Conservation (phyloP, 2,329 filamentous ascomycete genomes). For the Harringtonia lauricola region DNA sequence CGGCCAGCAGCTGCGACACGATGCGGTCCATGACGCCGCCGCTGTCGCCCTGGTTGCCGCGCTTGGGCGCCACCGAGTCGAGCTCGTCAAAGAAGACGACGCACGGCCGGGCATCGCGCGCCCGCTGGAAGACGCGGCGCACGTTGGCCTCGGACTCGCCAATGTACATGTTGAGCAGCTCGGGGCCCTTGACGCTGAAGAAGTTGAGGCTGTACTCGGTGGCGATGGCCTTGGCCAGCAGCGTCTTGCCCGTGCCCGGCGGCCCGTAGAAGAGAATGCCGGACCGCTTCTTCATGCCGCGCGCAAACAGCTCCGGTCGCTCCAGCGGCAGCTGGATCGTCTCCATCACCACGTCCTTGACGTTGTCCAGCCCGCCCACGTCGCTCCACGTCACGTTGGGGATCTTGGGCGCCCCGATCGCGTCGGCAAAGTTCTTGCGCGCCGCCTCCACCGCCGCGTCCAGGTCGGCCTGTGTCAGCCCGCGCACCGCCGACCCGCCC, state of each 20-base stretch:
- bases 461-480: constrained; percentile 74
- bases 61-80: constrained; percentile 88
- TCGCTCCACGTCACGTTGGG: constrained; percentile 96
- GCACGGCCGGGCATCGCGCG: constrained; percentile 74
- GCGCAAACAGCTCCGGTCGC: constrained; percentile 85
- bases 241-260: constrained; percentile 81
- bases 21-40: constrained; percentile 98
- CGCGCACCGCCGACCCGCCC: constrained; percentile 68
- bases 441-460: constrained; percentile 90
- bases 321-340: constrained; percentile 91
- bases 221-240: constrained; percentile 87
- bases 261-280: constrained; percentile 89
- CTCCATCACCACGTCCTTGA: constrained; percentile 95
- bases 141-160: constrained; percentile 91
- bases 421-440: constrained; percentile 94
- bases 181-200: constrained; percentile 86
- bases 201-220: constrained; percentile 93
- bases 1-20: constrained; percentile 85
- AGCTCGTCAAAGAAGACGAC: constrained; percentile 92
- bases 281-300: constrained; percentile 95
- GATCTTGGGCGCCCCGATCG: constrained; percentile 95
- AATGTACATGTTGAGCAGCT: constrained; percentile 92
- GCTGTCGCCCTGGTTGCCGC: constrained; percentile 93
- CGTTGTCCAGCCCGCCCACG: constrained; percentile 82
- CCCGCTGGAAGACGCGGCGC: constrained; percentile 76